Conservation (phyloP, 495 filamentous ascomycete species). For the Trichoderma erinaceum region DNA sequence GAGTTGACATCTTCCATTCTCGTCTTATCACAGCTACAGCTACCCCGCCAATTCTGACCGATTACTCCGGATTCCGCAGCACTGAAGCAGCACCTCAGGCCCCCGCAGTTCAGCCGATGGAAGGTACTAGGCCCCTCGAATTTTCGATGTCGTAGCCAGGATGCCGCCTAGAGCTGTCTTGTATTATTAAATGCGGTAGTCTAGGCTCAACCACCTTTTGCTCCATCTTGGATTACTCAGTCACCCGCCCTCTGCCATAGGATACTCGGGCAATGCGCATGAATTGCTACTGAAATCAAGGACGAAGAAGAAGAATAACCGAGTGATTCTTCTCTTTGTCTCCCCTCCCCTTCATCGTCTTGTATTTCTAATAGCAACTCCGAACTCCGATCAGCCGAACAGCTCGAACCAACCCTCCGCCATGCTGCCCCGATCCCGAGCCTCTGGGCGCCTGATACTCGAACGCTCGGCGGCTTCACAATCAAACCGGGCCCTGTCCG, state of each 20-base stretch:
- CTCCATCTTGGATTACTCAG: slow-evolving; percentile 8
- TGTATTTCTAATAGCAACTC: slow-evolving; percentile 1
- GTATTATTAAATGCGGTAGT: slow-evolving; percentile 2
- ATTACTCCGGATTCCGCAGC: neutral
- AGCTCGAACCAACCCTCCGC: neutral
- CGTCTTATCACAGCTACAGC: neutral
- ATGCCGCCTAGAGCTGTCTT: slow-evolving; percentile 7
- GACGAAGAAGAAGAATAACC: neutral
- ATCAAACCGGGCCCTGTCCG: neutral
- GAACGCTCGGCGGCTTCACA: slow-evolving; percentile 6
- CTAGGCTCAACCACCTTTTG: neutral
- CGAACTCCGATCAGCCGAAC: neutral
- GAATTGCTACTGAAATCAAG: neutral
- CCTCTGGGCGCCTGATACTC: slow-evolving; percentile 16
- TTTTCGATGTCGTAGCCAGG: slow-evolving; percentile 9
- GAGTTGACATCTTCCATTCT: too few relatives aligned
- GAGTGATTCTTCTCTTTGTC: neutral
- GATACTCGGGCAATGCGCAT: neutral
- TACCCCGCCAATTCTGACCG: slow-evolving; percentile 1
- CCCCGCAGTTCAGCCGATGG: slow-evolving; percentile 12
- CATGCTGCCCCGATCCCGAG: slow-evolving; percentile 15
- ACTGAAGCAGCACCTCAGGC: neutral
- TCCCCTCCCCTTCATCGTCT: neutral
- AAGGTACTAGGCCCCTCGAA: slow-evolving; percentile 9
- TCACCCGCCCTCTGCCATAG: neutral